Conservation (phyloP, 805 yeast genomes). For the Grigorovia humatica region DNA sequence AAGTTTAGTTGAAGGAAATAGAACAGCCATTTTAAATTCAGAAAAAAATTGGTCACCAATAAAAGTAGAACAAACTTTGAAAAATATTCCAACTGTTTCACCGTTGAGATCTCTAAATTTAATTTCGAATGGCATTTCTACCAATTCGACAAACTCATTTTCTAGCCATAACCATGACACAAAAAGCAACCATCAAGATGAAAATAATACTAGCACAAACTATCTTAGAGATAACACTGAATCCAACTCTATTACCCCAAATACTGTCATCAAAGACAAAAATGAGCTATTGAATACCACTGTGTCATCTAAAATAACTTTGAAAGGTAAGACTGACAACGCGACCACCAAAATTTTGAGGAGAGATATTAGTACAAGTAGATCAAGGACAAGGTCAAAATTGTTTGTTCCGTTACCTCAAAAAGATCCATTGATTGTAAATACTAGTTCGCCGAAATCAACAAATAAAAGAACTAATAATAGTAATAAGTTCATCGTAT, state of each 20-base stretch:
- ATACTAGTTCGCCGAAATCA: constrained; percentile 6
- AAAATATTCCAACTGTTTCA: not conserved
- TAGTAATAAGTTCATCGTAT: not conserved
- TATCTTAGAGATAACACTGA: no score
- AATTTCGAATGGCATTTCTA: not conserved
- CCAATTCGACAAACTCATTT: not conserved
- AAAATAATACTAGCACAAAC: no score
- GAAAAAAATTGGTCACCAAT: constrained; percentile 22
- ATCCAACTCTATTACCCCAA: no score
- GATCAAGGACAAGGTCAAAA: constrained; percentile 21
- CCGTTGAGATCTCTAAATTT: not conserved
- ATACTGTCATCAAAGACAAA: not conserved
- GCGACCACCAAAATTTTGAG: not conserved
- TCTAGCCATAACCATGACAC: not conserved
- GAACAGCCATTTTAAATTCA: not conserved
- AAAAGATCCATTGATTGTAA: constrained; percentile 25
- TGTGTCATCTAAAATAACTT: not conserved
- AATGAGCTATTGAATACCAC: not conserved
- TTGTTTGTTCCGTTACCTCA: constrained; percentile 28
- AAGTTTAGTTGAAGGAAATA: not conserved
- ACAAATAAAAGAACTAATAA: not conserved
- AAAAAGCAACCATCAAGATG: not conserved
- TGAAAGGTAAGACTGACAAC: not conserved
- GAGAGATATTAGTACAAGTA: not conserved
- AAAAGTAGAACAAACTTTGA: constrained; percentile 14